Conservation (phyloP, 768 basidiomycete genomes). For the Termitomyces heimii region DNA sequence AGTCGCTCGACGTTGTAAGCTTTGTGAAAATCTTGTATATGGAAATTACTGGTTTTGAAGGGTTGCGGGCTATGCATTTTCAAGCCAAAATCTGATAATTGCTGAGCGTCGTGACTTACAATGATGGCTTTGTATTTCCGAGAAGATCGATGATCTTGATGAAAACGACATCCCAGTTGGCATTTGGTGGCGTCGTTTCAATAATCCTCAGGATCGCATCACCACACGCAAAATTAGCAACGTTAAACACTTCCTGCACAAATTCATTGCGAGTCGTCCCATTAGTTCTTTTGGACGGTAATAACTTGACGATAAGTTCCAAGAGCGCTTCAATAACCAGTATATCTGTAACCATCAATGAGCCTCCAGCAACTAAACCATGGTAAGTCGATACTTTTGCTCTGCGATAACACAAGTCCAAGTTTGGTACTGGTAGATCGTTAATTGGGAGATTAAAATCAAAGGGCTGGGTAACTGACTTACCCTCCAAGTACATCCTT, state of each 20-base stretch:
- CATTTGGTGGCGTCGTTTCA: conserved; percentile 30
- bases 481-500: conserved; percentile 44
- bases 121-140: conserved; percentile 37
- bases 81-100: not conserved
- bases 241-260: conserved; percentile 45
- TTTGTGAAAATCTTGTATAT: conserved; percentile 23
- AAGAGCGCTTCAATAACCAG: conserved; percentile 52
- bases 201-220: conserved; percentile 33
- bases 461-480: conserved; percentile 1
- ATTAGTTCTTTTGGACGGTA: conserved; percentile 34
- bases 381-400: conserved; percentile 31
- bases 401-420: conserved; percentile 41
- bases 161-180: conserved; percentile 50
- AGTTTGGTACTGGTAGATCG: conserved; percentile 20
- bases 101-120: conserved; percentile 30
- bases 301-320: conserved; percentile 48
- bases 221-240: conserved; percentile 29
- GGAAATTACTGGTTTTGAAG: conserved; percentile 38
- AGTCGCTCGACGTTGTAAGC: conserved; percentile 36
- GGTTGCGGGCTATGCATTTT: conserved; percentile 49
- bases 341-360: conserved; percentile 30
- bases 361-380: not conserved
- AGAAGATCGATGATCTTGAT: conserved; percentile 41
- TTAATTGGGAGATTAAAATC: not conserved
- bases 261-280: conserved; percentile 37